phyloP scores from a whole-genome alignment of 768 basidiomycete genomes.

The Phaeotremella fagi region DNA sequence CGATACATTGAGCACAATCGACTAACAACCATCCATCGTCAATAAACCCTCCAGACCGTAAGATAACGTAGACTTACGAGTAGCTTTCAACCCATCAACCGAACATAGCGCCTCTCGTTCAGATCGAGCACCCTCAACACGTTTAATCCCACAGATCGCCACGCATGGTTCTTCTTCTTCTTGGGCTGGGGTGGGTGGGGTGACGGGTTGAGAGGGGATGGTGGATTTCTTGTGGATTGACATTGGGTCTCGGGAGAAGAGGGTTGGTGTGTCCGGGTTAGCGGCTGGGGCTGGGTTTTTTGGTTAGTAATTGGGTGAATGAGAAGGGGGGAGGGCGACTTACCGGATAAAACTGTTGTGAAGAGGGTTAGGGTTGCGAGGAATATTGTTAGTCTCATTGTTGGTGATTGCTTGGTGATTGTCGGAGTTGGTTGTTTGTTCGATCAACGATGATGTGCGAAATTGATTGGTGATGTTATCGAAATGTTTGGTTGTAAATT shows the following conservation, averaged over 20 bases:
- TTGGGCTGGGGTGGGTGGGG: not conserved
- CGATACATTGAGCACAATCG: slow-evolving; percentile 40
- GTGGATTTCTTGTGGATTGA: slow-evolving; percentile 21
- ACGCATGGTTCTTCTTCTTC: slow-evolving; percentile 6
- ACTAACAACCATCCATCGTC: too few species aligned
- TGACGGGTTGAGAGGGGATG: slow-evolving; percentile 1
- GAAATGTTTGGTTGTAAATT: too few species aligned
- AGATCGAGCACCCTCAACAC: slow-evolving; percentile 25
- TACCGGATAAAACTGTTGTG: slow-evolving; percentile 14
- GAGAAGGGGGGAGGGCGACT: slow-evolving; percentile 3
- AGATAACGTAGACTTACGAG: slow-evolving; percentile 23
- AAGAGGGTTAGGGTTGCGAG: slow-evolving; percentile 19
- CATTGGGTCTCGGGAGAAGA: slow-evolving; percentile 26
- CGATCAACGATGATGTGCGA: too few species aligned
- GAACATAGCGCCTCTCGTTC: slow-evolving; percentile 35
- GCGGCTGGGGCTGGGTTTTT: slow-evolving; percentile 10
- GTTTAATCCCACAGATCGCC: slow-evolving; percentile 16
- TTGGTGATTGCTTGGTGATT: too few species aligned
- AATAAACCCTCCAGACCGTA: too few species aligned
- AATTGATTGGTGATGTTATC: too few species aligned
- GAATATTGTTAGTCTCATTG: slow-evolving; percentile 20
- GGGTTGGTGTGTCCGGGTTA: slow-evolving; percentile 2
- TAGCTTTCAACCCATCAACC: slow-evolving; percentile 23
- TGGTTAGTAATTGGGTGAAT: slow-evolving; percentile 3
- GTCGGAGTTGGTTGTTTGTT: too few species aligned